A percentile compares a stretch with the other conserved stretches of the same genome.
Conservation (phyloP, 31 red algal genomes). For the Pterothamnion heteromorphum region DNA sequence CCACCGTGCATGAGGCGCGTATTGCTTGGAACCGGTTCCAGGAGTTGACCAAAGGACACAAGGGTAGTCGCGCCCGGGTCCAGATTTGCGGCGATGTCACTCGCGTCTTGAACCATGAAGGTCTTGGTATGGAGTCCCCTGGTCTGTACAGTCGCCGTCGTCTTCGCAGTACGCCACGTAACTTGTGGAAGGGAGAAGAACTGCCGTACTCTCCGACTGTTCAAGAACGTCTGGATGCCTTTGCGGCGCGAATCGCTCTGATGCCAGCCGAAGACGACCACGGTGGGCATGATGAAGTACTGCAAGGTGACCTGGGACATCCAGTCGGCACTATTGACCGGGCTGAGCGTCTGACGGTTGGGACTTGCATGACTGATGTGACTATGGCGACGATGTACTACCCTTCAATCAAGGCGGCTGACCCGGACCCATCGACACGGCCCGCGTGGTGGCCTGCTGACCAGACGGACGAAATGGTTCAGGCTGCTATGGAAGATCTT, state of each 20-base stretch:
- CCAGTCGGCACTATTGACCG: neutral
- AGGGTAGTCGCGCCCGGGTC: neutral
- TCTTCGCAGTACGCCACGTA: neutral
- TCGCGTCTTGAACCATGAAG: neutral
- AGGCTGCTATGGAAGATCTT: too few species aligned
- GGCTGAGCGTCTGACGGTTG: neutral
- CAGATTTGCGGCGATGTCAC: neutral
- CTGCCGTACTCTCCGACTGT: too few species aligned
- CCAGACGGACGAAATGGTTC: neutral
- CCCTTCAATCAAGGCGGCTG: neutral
- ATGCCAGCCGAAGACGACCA: too few species aligned
- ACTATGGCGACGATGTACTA: neutral
- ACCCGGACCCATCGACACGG: neutral
- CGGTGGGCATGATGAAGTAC: too few species aligned
- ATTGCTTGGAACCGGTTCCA: neutral
- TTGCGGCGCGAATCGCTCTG: too few species aligned
- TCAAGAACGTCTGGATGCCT: too few species aligned
- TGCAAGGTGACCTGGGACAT: too few species aligned
- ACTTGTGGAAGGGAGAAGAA: neutral
- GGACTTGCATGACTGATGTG: neutral
- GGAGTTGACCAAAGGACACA: neutral
- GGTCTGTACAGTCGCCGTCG: neutral
- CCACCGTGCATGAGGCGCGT: neutral
- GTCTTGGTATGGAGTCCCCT: neutral
- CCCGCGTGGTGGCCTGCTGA: neutral